Base-by-base conservation (phyloP, 1,284 basidiomycete species). In the Heterobasidion parviporum region DNA sequence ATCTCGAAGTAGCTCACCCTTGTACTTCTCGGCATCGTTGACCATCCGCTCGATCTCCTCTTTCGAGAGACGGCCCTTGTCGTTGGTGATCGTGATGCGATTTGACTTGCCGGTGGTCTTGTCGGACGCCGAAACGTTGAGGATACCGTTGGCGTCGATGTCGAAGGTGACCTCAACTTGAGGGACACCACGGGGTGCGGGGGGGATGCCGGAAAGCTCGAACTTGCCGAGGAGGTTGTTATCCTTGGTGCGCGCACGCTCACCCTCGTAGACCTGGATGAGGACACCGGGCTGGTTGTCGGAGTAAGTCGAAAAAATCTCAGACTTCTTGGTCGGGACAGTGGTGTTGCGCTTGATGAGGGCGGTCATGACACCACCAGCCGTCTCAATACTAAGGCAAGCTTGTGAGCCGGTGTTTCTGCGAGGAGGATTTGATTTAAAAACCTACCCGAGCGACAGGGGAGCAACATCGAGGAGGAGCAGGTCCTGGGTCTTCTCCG, bases 41-140 rank as follows among this genome's bases (percentile, higher is more conserved):
- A 98, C 88, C 96, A 99, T 98, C 70, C 92, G 88, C 77, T 98
- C 95, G 63, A 98, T 98, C 75, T 98, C 95, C 74, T 98, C 95
- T 81, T 96, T 96, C 66, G 92, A 94, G 57, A 99, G 80, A 75
- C 96, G 94, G 56, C 96, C 96, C 82, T 98, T 97, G 81, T 97
- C 94, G 74, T 98, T 98, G 70, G 92, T 96, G 78, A 98, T 97
- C 65, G 93, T 97, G 75, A 98, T 97, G 67, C 89, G 87, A 75
- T 89, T 92, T 57, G 89, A 92, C 76, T 98, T 98, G 68, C 97
- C 96, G 62, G 96, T 97, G 35, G 94, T 95, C 85, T 98, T 98
- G 79, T 98, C 96, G 57, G 89, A 80, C 43, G 96, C 95, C 51
- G 91, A 93, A 67, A 98, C 96, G 75, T 97, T 98, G 66, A 98